A percentile compares a stretch with the other conserved stretches of the same genome.
These are phyloP conservation scores for Termitomyces sp. DNA, from an alignment of 768 basidiomycete genomes.

Conservation along the genomic window DNA sequence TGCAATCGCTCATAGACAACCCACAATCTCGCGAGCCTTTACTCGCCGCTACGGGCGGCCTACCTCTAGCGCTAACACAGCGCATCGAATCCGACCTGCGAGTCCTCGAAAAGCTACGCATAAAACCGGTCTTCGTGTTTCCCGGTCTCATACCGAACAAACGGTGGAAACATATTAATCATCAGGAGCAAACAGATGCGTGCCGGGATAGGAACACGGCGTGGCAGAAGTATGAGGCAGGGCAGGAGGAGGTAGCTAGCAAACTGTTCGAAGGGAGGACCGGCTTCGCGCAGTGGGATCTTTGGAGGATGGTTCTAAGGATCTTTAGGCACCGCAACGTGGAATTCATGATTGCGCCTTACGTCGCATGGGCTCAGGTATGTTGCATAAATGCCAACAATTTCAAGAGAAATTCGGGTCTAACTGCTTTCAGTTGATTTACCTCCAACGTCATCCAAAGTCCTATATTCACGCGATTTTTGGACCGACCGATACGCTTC, in stretches of 20 bases:
- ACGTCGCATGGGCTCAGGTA: slow-evolving; percentile 94
- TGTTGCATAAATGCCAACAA: slow-evolving; percentile 16
- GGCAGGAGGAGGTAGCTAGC: slow-evolving; percentile 85
- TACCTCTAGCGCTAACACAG: slow-evolving; percentile 81
- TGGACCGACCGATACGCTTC: slow-evolving; percentile 83
- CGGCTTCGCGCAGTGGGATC: slow-evolving; percentile 76
- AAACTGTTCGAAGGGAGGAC: slow-evolving; percentile 76
- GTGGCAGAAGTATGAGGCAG: slow-evolving; percentile 91
- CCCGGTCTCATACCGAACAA: slow-evolving; percentile 79
- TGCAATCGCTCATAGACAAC: slow-evolving; percentile 70
- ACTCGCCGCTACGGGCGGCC: slow-evolving; percentile 90
- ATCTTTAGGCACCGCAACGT: slow-evolving; percentile 93
- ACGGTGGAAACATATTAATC: slow-evolving; percentile 59
- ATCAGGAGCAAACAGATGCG: slow-evolving; percentile 55
- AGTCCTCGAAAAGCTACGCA: slow-evolving; percentile 80
- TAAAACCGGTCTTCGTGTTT: slow-evolving; percentile 99
- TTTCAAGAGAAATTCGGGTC: neutral
- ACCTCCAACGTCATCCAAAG: slow-evolving; percentile 89
- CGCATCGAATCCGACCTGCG: slow-evolving; percentile 92
- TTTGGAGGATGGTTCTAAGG: slow-evolving; percentile 90
- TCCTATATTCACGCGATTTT: slow-evolving; percentile 93
- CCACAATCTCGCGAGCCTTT: slow-evolving; percentile 83
- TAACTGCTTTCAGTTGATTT: slow-evolving; percentile 63
- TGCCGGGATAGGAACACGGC: slow-evolving; percentile 77
- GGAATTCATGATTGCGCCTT: slow-evolving; percentile 95